Base-by-base conservation (phyloP, 768 basidiomycete genomes). In the Austroboletus festivus region DNA sequence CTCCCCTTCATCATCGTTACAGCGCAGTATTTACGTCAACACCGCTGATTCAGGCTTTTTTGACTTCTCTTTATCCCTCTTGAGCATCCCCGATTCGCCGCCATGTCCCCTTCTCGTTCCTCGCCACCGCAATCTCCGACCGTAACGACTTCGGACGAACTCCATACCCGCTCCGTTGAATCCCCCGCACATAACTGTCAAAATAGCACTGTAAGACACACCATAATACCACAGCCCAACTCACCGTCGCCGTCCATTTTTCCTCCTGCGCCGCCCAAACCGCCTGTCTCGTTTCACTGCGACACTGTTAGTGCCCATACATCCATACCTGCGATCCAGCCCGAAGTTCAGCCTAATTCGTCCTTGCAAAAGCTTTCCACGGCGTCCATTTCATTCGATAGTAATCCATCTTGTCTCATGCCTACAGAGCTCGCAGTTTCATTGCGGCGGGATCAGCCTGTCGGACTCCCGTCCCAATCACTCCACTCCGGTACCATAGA, bases 31-130 rank as follows among this genome's bases (percentile, higher is more conserved):
- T 68, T 58, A 60, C 62, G 58, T 60, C 51, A 58, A 48, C 22
- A 31, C 45, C 46, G 47, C 43, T 43, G 45, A 41, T 52, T 50
- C 30, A 42, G 31, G 31, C 55, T 40, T 52, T 42, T 49, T 48
- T 48, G 42, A 26, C 45, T 42, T 51, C 56, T 45, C 40, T 42
- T 41, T 51, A 46, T 50, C 51, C 42, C 24, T 3, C 49, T 55
- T 19, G 42, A 52, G 55, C 48, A 16, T 53, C 46, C 51, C 55
- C 51, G 64, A 66, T 61, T 54, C 61, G 34, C 60, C 55, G 22
- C 49, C 51, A 68, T 68, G 67, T 48, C 40, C 39, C 30, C 46
- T 52, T 56, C 58, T 41, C 26, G 52, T 48, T 63, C 58, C 52
- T 54, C 54, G 35, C 61, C 62, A 44, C 50, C 60, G 48, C 65